phyloP scores from a whole-genome alignment of 192 early-diverging fungal species.

The Coemansia reversa region DNA sequence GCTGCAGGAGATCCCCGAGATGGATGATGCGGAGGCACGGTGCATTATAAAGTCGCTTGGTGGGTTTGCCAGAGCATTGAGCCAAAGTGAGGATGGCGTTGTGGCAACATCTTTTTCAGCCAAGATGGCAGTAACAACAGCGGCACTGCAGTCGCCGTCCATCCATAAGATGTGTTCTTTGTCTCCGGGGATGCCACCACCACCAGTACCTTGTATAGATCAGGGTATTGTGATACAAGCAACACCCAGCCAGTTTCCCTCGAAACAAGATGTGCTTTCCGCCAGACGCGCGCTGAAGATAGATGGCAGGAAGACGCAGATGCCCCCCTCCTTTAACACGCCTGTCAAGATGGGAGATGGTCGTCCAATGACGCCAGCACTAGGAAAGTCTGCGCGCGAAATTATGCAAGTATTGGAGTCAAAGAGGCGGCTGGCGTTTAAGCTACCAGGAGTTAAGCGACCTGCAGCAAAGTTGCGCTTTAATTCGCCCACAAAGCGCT shows the following conservation, averaged over 20 bases:
- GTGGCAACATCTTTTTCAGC: neutral
- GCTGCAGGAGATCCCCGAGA: constrained; percentile 20
- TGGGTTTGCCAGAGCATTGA: constrained; percentile 19
- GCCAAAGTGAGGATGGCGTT: neutral
- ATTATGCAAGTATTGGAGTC: neutral
- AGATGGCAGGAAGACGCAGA: constrained; percentile 9
- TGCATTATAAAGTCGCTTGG: constrained; percentile 20
- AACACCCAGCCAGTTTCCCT: constrained; percentile 32
- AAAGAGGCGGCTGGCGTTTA: constrained; percentile 27
- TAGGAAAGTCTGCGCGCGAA: neutral
- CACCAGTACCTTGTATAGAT: neutral
- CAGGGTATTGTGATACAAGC: neutral
- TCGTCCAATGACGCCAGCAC: neutral
- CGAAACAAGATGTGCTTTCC: constrained; percentile 39
- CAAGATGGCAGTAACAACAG: neutral
- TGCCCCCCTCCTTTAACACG: constrained; percentile 11
- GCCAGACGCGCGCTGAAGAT: constrained; percentile 34
- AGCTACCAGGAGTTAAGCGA: constrained; percentile 28
- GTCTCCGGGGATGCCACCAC: neutral
- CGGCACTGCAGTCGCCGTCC: neutral
- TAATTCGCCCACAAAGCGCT: constrained; percentile 44
- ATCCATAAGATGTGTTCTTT: neutral
- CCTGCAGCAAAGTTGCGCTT: constrained; percentile 17
- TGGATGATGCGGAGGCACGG: constrained; percentile 29
- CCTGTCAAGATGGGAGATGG: constrained; percentile 2